Base-by-base conservation (phyloP, 164 flowering plant species). In the Aristolochia californica region DNA sequence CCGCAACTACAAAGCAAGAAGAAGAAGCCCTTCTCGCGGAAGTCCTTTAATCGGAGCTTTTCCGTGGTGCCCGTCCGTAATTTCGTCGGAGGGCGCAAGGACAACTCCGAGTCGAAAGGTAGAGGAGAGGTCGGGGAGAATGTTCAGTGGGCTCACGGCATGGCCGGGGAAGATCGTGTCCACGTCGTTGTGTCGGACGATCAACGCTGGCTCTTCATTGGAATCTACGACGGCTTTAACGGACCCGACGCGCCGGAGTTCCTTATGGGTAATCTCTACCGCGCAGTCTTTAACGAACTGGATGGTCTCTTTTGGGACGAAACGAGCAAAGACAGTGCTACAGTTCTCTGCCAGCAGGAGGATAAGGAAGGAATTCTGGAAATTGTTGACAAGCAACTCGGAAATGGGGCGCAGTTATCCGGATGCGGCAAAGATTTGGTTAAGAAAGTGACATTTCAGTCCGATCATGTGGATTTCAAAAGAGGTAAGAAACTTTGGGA, bases 211-310 rank as follows among this genome's bases (percentile, higher is more conserved):
- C 62, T 94, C 59, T 94, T 88, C 63, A 95, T 90, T 30, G 99
- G 99, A 60, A 94, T 94, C 66, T 94, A 94, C 69, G 99, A 90
- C 71, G 97, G 99, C 28, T 94, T 94, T 59, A 94, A 90, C 56
- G 99, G 99, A 17, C 97, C 99, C 9, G 99, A 94, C 74, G 99
- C 96, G 10, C 97, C 97, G 0, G 99, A 94, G 53, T 90, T 88
- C 68, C 75, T 94, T 71, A 90, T 94, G 99, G 81, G 85, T 53
- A 77, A 90, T 79, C 81, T 90, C 16, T 94, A 94, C 53, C 72
- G 84, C 9, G 95, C 96, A n/a, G 81, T 94, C 54, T 82, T 73
- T 58, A 74, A 68, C 63, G 91, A 90, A 74, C 83, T 94, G 8
- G 83, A 84, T 63, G 99, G 99, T 4, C 75, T 94, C 77, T 84